Base-by-base conservation (phyloP, 331 rosid genomes). In the Pyracantha coccinea region DNA sequence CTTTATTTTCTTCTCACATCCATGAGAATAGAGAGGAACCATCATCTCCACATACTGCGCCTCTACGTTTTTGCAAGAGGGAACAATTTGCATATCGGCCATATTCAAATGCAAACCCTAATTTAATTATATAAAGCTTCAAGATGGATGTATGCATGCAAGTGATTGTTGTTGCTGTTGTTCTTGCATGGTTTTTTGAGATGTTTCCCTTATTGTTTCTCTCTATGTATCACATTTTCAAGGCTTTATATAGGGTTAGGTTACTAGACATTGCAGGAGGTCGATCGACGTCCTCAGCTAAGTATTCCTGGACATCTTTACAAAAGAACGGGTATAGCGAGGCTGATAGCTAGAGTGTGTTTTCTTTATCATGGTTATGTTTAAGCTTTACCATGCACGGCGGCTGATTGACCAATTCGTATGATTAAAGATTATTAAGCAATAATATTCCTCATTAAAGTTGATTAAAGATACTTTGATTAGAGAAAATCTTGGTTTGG, bases 41-140 rank as follows among this genome's bases (percentile, higher is more conserved):
- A 83, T 89, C 98, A 93, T 89, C 84, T 93, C 97, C 74, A 93
- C 98, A 58, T 82, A 88, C 71, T 91, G 98, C 38, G 93, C 88
- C 79, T 89, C 97, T 77, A 93, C 97, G 77, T 69, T 85, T 73
- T 80, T 83, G 78, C 45, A 83, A 58, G 80, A 90, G 19, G 84
- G 79, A 73, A 90, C 90, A 45, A 90, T 90, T 77, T 93, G 98
- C 90, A 89, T 77, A 82, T 86, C 84, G 9, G 77, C 91, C 96
- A 92, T 92, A 55, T 61, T 4, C 27, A 12, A 58, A 41, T 41
- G 45, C 21, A 8, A 20, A 44, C 20, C 24, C 25, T 23, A 60
- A 41, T 11, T 32, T 41, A 33, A 5, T 25, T 62, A 14, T 8
- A 57, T 24, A 57, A 57, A 11, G 13, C 12, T 11, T 21, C 23